Conservation (phyloP, 495 filamentous ascomycete species). For the Xylaria grammica region DNA sequence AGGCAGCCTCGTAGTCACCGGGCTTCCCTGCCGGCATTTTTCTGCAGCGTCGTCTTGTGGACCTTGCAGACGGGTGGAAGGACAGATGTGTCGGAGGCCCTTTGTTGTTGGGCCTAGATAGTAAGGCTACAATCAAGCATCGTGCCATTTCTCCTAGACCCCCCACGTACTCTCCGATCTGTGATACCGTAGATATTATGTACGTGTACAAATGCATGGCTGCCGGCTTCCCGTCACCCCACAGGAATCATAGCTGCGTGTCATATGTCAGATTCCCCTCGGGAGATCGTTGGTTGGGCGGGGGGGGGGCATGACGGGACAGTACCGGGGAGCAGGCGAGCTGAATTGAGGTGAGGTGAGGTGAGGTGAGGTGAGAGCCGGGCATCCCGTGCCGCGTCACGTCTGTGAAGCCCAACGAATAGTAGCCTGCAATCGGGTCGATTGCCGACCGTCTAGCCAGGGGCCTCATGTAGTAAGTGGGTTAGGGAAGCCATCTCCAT, state of each 20-base stretch:
- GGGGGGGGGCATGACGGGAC: not conserved
- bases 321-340: not conserved
- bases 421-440: conserved; percentile 15
- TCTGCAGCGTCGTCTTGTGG: too few relatives aligned
- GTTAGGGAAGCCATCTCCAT: conserved; percentile 21
- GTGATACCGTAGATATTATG: conserved; percentile 13
- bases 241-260: conserved; percentile 13
- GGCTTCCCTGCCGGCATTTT: too few relatives aligned
- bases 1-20: too few relatives aligned
- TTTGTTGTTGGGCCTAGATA: conserved; percentile 1
- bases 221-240: conserved; percentile 14
- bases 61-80: too few relatives aligned
- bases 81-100: too few relatives aligned
- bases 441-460: conserved; percentile 15
- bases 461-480: conserved; percentile 17
- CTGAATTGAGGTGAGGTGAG: conserved; percentile 3
- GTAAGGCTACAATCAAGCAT: conserved; percentile 2
- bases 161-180: conserved; percentile 17
- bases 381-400: conserved; percentile 1
- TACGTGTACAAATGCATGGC: conserved; percentile 18
- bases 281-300: conserved; percentile 7
- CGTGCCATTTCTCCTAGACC: not conserved
- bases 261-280: conserved; percentile 18
- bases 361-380: not conserved
- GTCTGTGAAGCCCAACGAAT: conserved; percentile 9